Base-by-base conservation (phyloP, 805 yeast genomes). In the Lachancea kluyveri region DNA sequence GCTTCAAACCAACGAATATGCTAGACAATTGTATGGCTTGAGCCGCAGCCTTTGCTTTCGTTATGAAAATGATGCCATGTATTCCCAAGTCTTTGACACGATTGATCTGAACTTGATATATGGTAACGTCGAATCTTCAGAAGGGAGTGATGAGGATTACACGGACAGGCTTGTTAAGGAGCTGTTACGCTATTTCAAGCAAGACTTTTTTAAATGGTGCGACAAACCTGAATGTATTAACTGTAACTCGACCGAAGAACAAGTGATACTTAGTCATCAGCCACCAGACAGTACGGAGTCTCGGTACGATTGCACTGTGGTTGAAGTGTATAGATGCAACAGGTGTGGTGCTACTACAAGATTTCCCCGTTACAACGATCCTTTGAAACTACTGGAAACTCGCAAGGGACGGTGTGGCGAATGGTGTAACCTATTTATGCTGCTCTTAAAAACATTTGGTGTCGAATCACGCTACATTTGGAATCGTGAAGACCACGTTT, bases 401-500 rank as follows among this genome's bases (percentile, higher is more conserved):
- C 61, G 85, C 25, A 51, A 52, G 20, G 97, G 97, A 0, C 66
- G 97, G 28, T 90, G 97, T 58, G 97, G 97, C 1, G 97, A 90
- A 54, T 90, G 95, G 94, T 90, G 88, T 34, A 82, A 83, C 45
- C 75, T 90, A 41, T 87, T 88, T 51, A 68, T 82, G 26, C 61
- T 85, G 21, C 59, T 87, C 2, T 59, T 88, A 33, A 66, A 77
- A 17, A 74, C 95, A 0, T 60, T 88, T 25, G 83, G 79, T 1
- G 49, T 76, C 4, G 64, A 74, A 17, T 72, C 74, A 1, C 60
- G 97, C 31, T 87, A 80, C 48, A 62, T 88, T 2, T 84, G 94
- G 94, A 87, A 86, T 54, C 63, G 72, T 6, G 97, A 90, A 52
- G 97, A 90, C 53, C 97, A 90, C 54, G 96, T 85, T 1, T 90